Base-by-base conservation (phyloP, 495 filamentous ascomycete genomes). In the Aspergillus cavernicola region DNA sequence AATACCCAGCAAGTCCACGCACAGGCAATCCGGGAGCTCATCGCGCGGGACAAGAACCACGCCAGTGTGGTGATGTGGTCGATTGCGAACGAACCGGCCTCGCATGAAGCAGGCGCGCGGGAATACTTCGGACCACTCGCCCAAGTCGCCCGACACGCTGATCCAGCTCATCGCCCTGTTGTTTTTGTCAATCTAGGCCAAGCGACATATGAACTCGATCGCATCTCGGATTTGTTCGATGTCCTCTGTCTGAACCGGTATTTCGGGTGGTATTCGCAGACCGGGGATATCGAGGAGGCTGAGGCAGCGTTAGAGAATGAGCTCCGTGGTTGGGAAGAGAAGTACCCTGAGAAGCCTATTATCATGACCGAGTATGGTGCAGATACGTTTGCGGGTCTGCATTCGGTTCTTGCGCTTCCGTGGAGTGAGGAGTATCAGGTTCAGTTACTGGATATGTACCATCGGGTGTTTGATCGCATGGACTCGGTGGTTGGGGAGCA, bases 371-470 rank as follows among this genome's bases (percentile, higher is more conserved):
- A 44, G 41, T 44, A 44, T 18, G 41, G 41, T 7, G 41, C 41
- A 2, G 41, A 44, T 12, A 44, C 41, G 2, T 1, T 44, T n/a
- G 24, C 41, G 4, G 41, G 41, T 8, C 12, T 44, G 24, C 41
- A 44, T 13, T 44, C 41, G 4, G 41, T 31, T 12, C 12, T 44
- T 7, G 41, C 23, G 10, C 10, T 44, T 28, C 26, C 26, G 3
- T 44, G 41, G 41, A 44, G 41, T 13, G 41, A 44, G 41, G 41
- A 44, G 41, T 44, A 31, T 28, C 41, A 44, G n/a, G 26, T 44
- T 6, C 12, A 44, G 24, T 32, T 31, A 2, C 26, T 44, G 24
- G 41, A 44, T 29, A 19, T 32, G 13, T 44, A 44, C 10, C 41
- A 44, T n/a, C 13, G 41, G 12, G 41, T 44, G 1, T 44, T 44